Percentiles rank a stretch among this genome's conserved stretches.
These are phyloP conservation scores for Thielaviopsis punctulata DNA, from an alignment of 2,329 filamentous ascomycete species.

Conservation along the genomic window DNA sequence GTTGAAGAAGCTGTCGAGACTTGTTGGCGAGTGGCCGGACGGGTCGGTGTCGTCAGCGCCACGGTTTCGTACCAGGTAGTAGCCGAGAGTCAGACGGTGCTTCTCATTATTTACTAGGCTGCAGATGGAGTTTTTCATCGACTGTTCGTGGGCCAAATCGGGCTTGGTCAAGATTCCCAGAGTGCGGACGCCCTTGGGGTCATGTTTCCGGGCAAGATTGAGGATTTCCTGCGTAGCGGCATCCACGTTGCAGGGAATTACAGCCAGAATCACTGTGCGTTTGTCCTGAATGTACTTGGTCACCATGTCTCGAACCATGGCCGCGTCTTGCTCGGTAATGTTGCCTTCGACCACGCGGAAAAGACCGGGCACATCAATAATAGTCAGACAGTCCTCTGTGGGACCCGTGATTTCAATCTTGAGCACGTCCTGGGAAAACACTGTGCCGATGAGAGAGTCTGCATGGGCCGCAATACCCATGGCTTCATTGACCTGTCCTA, in stretches of 20 bases:
- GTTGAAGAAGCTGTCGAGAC: conserved; percentile 22
- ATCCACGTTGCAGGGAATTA: conserved; percentile 25
- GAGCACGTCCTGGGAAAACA: conserved; percentile 16
- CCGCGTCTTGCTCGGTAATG: conserved; percentile 19
- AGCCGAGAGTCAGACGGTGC: conserved; percentile 14
- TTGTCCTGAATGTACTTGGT: conserved; percentile 23
- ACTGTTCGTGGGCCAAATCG: conserved; percentile 18
- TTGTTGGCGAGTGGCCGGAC: not conserved
- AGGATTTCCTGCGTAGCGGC: conserved; percentile 23
- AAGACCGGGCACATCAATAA: conserved; percentile 30
- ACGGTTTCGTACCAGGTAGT: conserved; percentile 16
- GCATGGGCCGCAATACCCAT: conserved; percentile 12
- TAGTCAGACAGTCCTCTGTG: conserved; percentile 22
- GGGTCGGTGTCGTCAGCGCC: conserved; percentile 14
- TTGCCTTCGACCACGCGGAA: conserved; percentile 21
- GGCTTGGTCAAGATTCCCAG: conserved; percentile 28
- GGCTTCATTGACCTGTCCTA: not conserved
- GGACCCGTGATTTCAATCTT: conserved; percentile 15
- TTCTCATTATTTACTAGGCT: conserved; percentile 13
- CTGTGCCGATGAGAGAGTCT: conserved; percentile 6
- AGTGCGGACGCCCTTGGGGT: conserved; percentile 20
- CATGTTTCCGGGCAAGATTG: conserved; percentile 17
- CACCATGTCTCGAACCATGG: conserved; percentile 21
- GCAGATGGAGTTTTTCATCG: conserved; percentile 12
- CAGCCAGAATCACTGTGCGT: conserved; percentile 27